Conservation (phyloP, 208 protist genomes). For the Acanthamoeba royreba region DNA sequence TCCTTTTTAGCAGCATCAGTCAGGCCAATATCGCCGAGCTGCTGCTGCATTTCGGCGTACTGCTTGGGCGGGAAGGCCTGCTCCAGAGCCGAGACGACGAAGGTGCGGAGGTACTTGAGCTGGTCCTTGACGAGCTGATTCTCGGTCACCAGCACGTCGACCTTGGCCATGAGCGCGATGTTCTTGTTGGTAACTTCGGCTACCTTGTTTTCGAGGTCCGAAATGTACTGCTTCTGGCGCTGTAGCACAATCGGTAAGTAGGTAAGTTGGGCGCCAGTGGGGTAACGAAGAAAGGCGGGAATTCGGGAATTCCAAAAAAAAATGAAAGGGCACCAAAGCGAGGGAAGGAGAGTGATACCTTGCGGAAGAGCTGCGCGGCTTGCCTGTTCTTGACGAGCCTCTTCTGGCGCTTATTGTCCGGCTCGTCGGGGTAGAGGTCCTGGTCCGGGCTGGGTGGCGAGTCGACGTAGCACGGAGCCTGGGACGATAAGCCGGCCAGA, state of each 20-base stretch:
- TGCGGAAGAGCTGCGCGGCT: constrained; percentile 33
- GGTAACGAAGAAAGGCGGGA: too few species aligned
- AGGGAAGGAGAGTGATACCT: neutral
- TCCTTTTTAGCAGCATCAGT: neutral
- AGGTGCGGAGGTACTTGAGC: constrained; percentile 31
- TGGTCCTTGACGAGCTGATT: constrained; percentile 34
- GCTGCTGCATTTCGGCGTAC: neutral
- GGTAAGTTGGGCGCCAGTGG: neutral
- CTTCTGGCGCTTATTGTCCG: constrained; percentile 8
- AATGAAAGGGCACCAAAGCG: too few species aligned
- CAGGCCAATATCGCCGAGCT: constrained; percentile 15
- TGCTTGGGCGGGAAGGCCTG: neutral
- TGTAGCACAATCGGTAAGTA: neutral
- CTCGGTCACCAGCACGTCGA: constrained; percentile 29
- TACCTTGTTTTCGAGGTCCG: constrained; percentile 20
- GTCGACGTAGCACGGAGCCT: neutral
- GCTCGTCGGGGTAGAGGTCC: neutral
- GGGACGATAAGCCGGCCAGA: too few species aligned
- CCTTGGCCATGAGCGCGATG: constrained; percentile 32
- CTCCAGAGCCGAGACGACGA: neutral
- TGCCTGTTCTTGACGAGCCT: constrained; percentile 38
- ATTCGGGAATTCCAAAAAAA: too few species aligned
- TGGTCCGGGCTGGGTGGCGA: neutral
- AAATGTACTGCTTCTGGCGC: constrained; percentile 35
- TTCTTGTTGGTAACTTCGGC: constrained; percentile 27